Evolutionary conservation across 805 yeast species (phyloP).

Genomic region (Candida lessepsii): DNA sequence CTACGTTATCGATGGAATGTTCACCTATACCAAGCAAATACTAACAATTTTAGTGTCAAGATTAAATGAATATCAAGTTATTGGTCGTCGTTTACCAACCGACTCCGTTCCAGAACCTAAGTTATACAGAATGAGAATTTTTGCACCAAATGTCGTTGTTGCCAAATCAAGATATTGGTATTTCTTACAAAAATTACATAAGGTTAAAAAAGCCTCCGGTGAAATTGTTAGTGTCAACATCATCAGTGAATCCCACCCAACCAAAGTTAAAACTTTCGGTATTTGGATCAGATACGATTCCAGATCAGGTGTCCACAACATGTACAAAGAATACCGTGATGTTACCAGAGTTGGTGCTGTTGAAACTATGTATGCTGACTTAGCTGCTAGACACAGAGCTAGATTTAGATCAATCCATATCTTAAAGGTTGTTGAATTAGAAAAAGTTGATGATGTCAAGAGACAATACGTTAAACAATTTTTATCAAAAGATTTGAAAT

Average conservation of each 20-base stretch:
- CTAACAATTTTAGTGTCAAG: slow-evolving; percentile 63
- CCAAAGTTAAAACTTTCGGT: slow-evolving; percentile 99
- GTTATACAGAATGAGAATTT: slow-evolving; percentile 99
- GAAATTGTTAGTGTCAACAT: slow-evolving; percentile 92
- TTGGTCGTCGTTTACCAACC: slow-evolving; percentile 99
- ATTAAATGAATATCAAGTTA: slow-evolving; percentile 98
- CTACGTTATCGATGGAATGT: too few relatives aligned
- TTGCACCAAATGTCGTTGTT: slow-evolving; percentile 97
- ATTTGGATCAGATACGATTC: slow-evolving; percentile 99
- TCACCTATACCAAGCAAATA: too few relatives aligned
- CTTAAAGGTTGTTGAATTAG: slow-evolving; percentile 98
- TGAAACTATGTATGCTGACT: slow-evolving; percentile 97
- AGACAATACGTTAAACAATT: slow-evolving; percentile 99
- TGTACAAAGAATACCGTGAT: slow-evolving; percentile 99
- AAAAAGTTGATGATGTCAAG: slow-evolving; percentile 96
- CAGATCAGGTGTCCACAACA: slow-evolving; percentile 99
- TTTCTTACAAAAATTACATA: slow-evolving; percentile 98
- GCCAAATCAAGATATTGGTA: slow-evolving; percentile 99
- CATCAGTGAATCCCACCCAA: slow-evolving; percentile 93
- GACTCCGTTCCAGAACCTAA: slow-evolving; percentile 99
- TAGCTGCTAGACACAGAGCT: slow-evolving; percentile 99
- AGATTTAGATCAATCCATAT: slow-evolving; percentile 99
- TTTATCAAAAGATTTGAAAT: slow-evolving; percentile 90
- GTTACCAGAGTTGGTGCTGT: slow-evolving; percentile 99
- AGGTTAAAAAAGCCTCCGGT: slow-evolving; percentile 99